A percentile compares a stretch with the other conserved stretches of the same genome.
phyloP scores from a whole-genome alignment of 2,329 filamentous ascomycete genomes.

The Aulographum hederae region DNA sequence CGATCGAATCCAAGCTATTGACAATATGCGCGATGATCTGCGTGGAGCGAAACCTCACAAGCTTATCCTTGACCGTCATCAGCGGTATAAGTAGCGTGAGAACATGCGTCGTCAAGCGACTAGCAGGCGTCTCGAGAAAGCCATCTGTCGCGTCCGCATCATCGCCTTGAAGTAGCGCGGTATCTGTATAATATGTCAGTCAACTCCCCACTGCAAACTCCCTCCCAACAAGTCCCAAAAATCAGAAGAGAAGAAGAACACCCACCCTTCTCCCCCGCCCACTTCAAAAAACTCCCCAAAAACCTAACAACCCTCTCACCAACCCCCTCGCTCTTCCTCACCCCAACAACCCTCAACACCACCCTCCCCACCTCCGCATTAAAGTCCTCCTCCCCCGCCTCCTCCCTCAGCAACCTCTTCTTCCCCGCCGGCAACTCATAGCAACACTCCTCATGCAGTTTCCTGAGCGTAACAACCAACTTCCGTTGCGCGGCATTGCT shows the following conservation, averaged over 20 bases:
- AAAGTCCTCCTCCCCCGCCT: constrained; percentile 73
- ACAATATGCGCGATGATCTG: constrained; percentile 83
- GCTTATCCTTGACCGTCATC: constrained; percentile 79
- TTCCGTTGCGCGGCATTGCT: constrained; percentile 84
- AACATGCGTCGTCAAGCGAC: constrained; percentile 56
- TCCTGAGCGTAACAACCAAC: constrained; percentile 68
- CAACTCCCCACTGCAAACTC: too few relatives aligned
- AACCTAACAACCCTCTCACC: constrained; percentile 79
- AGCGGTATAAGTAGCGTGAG: constrained; percentile 57
- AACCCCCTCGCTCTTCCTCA: constrained; percentile 81
- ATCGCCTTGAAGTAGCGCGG: too few relatives aligned
- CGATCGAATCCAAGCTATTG: constrained; percentile 80
- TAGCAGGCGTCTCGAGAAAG: constrained; percentile 68
- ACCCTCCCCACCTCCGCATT: constrained; percentile 73
- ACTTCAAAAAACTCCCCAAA: constrained; percentile 66
- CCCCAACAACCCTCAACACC: constrained; percentile 59
- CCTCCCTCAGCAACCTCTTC: constrained; percentile 12
- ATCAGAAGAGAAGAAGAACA: too few relatives aligned
- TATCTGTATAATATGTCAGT: too few relatives aligned
- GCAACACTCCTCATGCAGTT: constrained; percentile 72
- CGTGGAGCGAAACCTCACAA: constrained; percentile 72
- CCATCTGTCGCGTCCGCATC: constrained; percentile 50
- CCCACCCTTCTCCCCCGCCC: constrained; percentile 42
- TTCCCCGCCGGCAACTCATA: constrained; percentile 26
- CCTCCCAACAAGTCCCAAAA: too few relatives aligned